These are phyloP conservation scores for Lachancea meyersii DNA, from an alignment of 805 yeast species.

Conservation along the genomic window DNA sequence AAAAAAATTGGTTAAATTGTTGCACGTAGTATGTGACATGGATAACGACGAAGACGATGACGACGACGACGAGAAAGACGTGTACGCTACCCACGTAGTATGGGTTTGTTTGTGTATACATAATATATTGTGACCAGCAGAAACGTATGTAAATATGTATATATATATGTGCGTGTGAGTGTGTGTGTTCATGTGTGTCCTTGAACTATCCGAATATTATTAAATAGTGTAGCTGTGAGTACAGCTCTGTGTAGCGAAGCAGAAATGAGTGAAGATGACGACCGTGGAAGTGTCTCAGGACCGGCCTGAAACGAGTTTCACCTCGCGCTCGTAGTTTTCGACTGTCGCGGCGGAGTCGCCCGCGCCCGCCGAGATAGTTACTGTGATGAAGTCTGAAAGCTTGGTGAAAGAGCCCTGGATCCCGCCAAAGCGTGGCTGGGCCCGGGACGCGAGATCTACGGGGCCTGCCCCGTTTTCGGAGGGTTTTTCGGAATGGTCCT, in stretches of 20 bases:
- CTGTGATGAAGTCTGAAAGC: slow-evolving; percentile 8
- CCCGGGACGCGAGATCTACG: background rate
- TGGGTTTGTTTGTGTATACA: background rate
- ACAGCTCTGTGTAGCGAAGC: background rate
- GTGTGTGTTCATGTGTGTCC: background rate
- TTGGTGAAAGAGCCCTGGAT: slow-evolving; percentile 6
- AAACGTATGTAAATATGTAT: background rate
- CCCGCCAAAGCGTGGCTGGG: slow-evolving; percentile 1
- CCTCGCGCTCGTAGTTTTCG: slow-evolving; percentile 7
- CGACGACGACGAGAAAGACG: too few species aligned
- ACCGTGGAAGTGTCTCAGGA: background rate
- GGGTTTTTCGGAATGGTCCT: background rate
- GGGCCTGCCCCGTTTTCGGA: too few species aligned
- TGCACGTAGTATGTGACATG: background rate
- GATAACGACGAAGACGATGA: too few species aligned
- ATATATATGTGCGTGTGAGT: too few species aligned
- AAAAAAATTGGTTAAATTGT: background rate
- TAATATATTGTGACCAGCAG: slow-evolving; percentile 1
- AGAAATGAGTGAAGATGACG: background rate
- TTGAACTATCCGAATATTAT: slow-evolving; percentile 2
- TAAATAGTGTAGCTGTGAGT: background rate
- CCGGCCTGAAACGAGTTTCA: slow-evolving; percentile 6
- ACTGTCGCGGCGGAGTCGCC: background rate
- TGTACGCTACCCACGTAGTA: too few species aligned
- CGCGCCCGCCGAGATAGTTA: slow-evolving; percentile 7